Evolutionary conservation across 1,139 yeast genomes (phyloP).

Genomic region (Pichiaceae sp.): DNA sequence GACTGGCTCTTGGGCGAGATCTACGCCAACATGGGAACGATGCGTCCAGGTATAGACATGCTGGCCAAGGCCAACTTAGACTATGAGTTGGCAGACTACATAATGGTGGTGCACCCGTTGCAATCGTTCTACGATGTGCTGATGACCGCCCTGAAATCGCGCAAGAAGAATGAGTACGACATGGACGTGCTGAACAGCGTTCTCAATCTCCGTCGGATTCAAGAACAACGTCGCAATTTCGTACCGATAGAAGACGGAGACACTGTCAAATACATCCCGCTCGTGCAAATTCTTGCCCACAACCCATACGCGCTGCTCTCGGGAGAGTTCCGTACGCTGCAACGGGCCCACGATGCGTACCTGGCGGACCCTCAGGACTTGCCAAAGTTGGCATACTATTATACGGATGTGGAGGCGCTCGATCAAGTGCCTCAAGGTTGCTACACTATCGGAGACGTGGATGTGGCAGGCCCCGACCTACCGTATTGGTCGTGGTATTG

Average conservation of each 20-base stretch:
- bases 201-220: conserved; percentile 15
- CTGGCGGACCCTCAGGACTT: conserved; percentile 18
- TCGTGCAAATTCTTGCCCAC: conserved; percentile 36
- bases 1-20: conserved; percentile 7
- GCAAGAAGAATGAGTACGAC: conserved; percentile 31
- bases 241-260: conserved; percentile 2
- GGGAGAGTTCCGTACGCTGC: conserved; percentile 36
- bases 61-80: conserved; percentile 3
- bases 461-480: conserved; percentile 6
- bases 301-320: conserved; percentile 38
- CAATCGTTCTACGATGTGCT: conserved; percentile 24
- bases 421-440: conserved; percentile 1
- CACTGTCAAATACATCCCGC: conserved; percentile 12
- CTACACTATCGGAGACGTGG: background rate
- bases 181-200: conserved; percentile 42
- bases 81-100: conserved; percentile 30
- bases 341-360: conserved; percentile 16
- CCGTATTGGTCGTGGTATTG: conserved; percentile 22
- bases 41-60: conserved; percentile 10
- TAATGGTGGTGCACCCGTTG: conserved; percentile 40
- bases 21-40: conserved; percentile 13
- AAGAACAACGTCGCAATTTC: conserved; percentile 5
- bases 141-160: conserved; percentile 24
- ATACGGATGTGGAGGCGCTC: conserved; percentile 6
- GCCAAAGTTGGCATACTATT: conserved; percentile 9